Evolutionary conservation across 2,329 filamentous ascomycete species (phyloP), one percentile per base, ranked within the genome.

Genomic region (Penicillium sp.): DNA sequence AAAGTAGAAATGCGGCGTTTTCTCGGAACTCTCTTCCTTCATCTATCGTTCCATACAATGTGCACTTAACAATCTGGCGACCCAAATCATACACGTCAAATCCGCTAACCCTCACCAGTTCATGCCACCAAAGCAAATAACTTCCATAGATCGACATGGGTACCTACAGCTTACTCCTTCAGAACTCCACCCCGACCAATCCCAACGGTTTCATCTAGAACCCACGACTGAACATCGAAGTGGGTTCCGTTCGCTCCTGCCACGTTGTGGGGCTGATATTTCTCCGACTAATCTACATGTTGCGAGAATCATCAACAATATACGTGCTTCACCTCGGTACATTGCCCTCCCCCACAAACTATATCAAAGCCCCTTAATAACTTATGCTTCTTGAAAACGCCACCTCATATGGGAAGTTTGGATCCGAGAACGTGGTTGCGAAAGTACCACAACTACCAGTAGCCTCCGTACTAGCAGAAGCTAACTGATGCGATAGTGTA

Each of bases 121-220:
- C 19, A 41, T 35, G 38, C 12, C 16, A 50, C n/a, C 22, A 19
- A 13, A 34, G 13, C 29, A 38, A 42, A 40, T 36, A 10, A 45
- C 19, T 12, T 35, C 27, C n/a, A n/a, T n/a, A n/a, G 4, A 36
- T 38, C 29, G 11, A 28, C 35, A 9, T 39, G 13, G 9, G 6
- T 42, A n/a, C n/a, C n/a, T n/a, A 14, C 19, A 11, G 11, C 3
- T 46, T 13, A 14, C 34, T 33, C 14, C 29, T 28, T 28, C 29
- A 11, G 16, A 16, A 37, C 56, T 57, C 55, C 56, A 50, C 52
- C 49, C 50, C 48, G 54, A 54, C 50, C 48, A 54, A 54, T 49
- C 46, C 50, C 41, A 54, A 57, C 54, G 52, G 55, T 41, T 30
- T 49, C 40, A 41, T 27, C 29, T 49, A n/a, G 7, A 35, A 36